phyloP scores from a whole-genome alignment of 306 rosid genomes.

The Prunus armeniaca region DNA sequence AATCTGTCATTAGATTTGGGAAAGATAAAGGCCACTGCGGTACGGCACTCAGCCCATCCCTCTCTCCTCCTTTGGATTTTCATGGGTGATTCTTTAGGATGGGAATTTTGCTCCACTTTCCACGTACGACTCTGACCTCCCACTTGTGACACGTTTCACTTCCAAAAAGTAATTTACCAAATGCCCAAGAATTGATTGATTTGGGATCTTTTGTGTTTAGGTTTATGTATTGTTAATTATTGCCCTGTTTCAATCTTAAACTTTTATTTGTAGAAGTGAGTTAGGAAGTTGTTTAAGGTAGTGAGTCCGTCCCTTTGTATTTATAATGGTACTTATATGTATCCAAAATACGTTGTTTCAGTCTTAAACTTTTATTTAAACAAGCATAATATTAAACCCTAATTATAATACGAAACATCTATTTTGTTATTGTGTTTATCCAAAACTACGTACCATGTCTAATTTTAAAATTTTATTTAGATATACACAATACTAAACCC shows the following conservation, averaged over 20 bases:
- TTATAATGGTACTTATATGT: too few species aligned
- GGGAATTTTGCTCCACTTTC: neutral
- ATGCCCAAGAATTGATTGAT: neutral
- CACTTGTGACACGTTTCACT: neutral
- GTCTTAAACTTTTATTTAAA: too few species aligned
- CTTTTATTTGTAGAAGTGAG: too few species aligned
- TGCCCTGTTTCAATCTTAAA: neutral
- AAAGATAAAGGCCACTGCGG: constrained; percentile 1
- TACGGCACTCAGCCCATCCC: constrained; percentile 14
- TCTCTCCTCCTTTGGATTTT: neutral
- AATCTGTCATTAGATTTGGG: constrained; percentile 2
- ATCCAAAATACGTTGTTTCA: neutral
- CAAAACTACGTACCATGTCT: too few species aligned
- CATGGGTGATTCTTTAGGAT: neutral
- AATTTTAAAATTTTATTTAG: too few species aligned
- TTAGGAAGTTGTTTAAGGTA: too few species aligned
- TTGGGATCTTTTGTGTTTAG: neutral
- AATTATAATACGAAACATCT: too few species aligned
- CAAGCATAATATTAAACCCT: neutral
- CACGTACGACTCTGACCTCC: neutral
- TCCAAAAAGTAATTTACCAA: neutral
- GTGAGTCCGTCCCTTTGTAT: too few species aligned
- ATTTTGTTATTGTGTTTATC: too few species aligned
- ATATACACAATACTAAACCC: too few species aligned
- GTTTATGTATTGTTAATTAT: neutral